Conservation (phyloP, 2,329 filamentous ascomycete species). For the Paraconiothyrium brasiliense region DNA sequence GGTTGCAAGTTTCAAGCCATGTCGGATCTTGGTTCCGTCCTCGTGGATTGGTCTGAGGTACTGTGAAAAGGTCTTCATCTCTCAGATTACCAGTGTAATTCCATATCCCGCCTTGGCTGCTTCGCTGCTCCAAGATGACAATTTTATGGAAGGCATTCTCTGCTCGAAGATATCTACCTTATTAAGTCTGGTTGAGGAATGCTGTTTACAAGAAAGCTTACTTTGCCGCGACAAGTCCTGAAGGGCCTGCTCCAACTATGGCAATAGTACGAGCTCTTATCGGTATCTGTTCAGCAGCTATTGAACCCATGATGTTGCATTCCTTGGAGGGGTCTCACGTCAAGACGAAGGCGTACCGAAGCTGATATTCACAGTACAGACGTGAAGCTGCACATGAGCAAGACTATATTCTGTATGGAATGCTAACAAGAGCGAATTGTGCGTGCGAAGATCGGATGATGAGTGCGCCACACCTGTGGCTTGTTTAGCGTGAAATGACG, state of each 20-base stretch:
- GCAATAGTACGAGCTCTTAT: conserved; percentile 69
- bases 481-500: background rate
- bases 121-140: conserved; percentile 83
- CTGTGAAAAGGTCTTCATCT: conserved; percentile 55
- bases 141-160: conserved; percentile 76
- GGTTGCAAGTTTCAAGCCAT: background rate
- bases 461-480: conserved; percentile 10
- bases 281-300: conserved; percentile 25
- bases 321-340: background rate
- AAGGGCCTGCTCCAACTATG: conserved; percentile 84
- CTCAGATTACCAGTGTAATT: conserved; percentile 70
- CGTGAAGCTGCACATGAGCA: background rate
- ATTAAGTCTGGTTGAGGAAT: background rate
- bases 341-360: too few relatives aligned
- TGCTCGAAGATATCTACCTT: conserved; percentile 71
- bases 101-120: conserved; percentile 84
- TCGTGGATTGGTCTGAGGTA: conserved; percentile 75
- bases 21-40: conserved; percentile 69
- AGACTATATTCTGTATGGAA: background rate
- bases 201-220: conserved; percentile 29
- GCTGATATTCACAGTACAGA: too few relatives aligned
- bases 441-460: conserved; percentile 1
- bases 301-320: conserved; percentile 4
- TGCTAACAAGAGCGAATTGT: background rate
- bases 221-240: conserved; percentile 81